Evolutionary conservation across 1,139 yeast species (phyloP).

Genomic region (Barnettozyma hawaiiensis): DNA sequence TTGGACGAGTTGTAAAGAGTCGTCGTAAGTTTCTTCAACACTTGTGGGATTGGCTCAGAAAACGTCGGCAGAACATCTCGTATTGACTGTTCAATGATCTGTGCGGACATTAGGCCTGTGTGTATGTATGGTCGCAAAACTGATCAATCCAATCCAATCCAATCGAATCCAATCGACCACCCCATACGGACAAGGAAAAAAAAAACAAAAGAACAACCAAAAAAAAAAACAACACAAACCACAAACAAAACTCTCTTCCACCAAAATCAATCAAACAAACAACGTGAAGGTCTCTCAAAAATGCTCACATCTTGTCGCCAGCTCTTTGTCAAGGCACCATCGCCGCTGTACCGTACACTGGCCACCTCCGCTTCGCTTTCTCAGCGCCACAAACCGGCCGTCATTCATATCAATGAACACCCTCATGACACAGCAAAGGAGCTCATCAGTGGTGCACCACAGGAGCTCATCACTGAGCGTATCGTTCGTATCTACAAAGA

Average conservation of each 20-base stretch:
- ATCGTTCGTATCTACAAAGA: constrained; percentile 75
- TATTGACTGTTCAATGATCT: constrained; percentile 28
- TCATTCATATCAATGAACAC: constrained; percentile 18
- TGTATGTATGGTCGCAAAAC: background rate
- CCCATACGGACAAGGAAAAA: background rate
- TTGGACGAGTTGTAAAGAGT: constrained; percentile 49
- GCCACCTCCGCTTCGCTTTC: background rate
- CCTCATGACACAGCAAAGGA: constrained; percentile 43
- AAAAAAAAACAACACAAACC: too few relatives aligned
- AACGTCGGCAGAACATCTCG: constrained; percentile 47
- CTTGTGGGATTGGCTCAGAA: constrained; percentile 43
- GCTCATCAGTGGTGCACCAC: constrained; percentile 76
- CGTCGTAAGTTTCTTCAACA: constrained; percentile 43
- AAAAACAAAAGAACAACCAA: background rate
- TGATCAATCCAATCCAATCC: background rate
- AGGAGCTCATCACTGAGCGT: constrained; percentile 54
- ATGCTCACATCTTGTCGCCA: background rate
- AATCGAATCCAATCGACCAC: background rate
- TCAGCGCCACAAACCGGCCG: constrained; percentile 6
- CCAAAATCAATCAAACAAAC: too few relatives aligned
- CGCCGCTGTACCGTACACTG: background rate
- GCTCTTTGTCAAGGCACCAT: background rate
- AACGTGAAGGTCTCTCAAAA: background rate
- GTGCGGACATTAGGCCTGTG: constrained; percentile 21
- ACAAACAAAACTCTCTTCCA: too few relatives aligned